Evolutionary conservation across 495 filamentous ascomycete genomes (phyloP), one percentile per base, ranked within the genome.

Genomic region (Penicillium paradoxum): DNA sequence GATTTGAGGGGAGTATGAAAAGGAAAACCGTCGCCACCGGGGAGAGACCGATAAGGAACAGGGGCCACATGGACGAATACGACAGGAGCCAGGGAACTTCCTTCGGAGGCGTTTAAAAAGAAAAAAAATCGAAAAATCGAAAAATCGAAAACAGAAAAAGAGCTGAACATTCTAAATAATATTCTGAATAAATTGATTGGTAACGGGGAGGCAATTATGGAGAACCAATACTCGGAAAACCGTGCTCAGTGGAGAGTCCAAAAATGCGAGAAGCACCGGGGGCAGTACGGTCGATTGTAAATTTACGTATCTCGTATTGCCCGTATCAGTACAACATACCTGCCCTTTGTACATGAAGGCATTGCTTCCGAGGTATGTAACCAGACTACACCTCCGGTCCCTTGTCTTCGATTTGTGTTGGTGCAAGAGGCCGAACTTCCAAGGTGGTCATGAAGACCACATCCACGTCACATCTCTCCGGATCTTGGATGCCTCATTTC

Each of bases 1-100:
- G 50, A 57, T 56, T 60, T 38, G 9, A 39, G 25, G 27, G 24
- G 24, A 27, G 40, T 25, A 43, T 25, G 46, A 57, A 51, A 47
- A 58, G 49, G 45, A 51, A 57, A 59, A 47, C 53, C 47, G 57
- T 60, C 17, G 51, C 51, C 49, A 58, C 57, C 59, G 58, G 51
- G 50, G 52, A 47, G 58, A 49, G 51, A 45, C 57, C 51, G 54
- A 60, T 60, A 64, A 62, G 51, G 44, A 45, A 48, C 50, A 44
- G 53, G 57, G 57, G 51, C 57, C 60, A 64, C 54, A 59, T 63
- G 54, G 34, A 49, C 18, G 30, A 38, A 38, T 33, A 49, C 18
- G 29, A 47, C 38, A 33, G 24, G 11, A 33, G 30, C 24, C 9
- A 32, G 19, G 33, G 40, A 39, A 30, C 42, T 17, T 37, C 34